Base-by-base conservation (phyloP, 1,139 yeast genomes). In the Suhomyces bolitotheri region DNA sequence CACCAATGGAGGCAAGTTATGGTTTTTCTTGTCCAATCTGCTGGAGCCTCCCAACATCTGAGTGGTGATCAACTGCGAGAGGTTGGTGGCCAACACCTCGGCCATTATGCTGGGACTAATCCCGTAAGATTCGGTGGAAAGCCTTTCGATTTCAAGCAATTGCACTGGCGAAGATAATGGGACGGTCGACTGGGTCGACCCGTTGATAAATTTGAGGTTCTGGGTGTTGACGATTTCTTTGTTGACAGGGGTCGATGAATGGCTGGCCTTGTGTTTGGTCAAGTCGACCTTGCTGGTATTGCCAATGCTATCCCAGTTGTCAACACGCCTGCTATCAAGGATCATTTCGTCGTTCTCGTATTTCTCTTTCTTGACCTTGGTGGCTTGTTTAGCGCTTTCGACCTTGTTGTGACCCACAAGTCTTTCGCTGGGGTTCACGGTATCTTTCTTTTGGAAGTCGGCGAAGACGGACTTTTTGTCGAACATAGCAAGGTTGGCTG, bases 151-250 rank as follows among this genome's bases (percentile, higher is more conserved):
- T 46, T 87, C 95, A n/a, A 83, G 66, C 42, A 88, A 61, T 58
- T 89, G 96, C 6, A 87, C 78, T 1, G 96, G 92, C 1, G 92
- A 78, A 11, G 90, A 83, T 38, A 81, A 66, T 2, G 92, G 85
- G 4, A 80, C 61, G 3, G 56, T 27, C 3, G 44, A 40, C 17
- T 54, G 53, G 27, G 57, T 58, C 19, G 46, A 50, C n/a, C 56
- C 30, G 29, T 55, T 51, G 2, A 55, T 44, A 34, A 60, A 49
- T 24, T 47, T 53, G 33, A 47, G 45, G 24, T 45, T 46, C 25
- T 47, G 53, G 11, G 20, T 21, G 19, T 21, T 17, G 6, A 12
- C 11, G 15, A 26, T 10, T 5, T 38, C 41, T 19, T 38, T 38
- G 22, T 23, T 20, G 13, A 38, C 37, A 2, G 41, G 41, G 2